These are phyloP conservation scores for Tarenaya hassleriana DNA, from an alignment of 345 rosid genomes.

Conservation along the genomic window DNA sequence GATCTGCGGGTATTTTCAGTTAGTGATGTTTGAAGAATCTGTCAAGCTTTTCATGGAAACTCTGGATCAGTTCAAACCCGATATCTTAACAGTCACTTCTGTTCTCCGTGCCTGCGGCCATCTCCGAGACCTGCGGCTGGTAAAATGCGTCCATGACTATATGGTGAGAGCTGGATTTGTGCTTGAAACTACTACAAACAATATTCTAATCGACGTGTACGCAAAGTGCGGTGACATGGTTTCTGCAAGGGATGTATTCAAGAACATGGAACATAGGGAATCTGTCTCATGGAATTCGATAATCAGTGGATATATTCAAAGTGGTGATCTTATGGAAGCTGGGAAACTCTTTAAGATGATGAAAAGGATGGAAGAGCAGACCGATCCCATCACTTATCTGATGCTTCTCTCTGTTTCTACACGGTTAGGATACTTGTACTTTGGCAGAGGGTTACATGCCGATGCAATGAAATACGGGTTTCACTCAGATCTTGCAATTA, in stretches of 20 bases:
- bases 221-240: conserved; percentile 45
- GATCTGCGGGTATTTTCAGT: conserved; percentile 48
- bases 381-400: conserved; percentile 48
- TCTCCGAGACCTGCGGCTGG: conserved; percentile 34
- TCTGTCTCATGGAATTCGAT: conserved; percentile 61
- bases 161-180: conserved; percentile 32
- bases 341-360: conserved; percentile 42
- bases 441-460: conserved; percentile 50
- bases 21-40: conserved; percentile 42
- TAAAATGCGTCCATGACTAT: conserved; percentile 40
- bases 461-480: conserved; percentile 41
- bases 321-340: conserved; percentile 34
- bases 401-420: conserved; percentile 39
- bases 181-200: conserved; percentile 34
- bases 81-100: conserved; percentile 43
- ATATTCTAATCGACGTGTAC: conserved; percentile 53
- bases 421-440: conserved; percentile 26
- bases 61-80: conserved; percentile 40
- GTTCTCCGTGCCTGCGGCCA: conserved; percentile 60
- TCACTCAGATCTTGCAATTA: conserved; percentile 32
- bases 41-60: conserved; percentile 34
- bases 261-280: conserved; percentile 39
- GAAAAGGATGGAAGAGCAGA: conserved; percentile 34
- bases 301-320: conserved; percentile 42
- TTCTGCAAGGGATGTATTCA: conserved; percentile 43